Evolutionary conservation across 1,284 basidiomycete species (phyloP).

Genomic region (Apiotrichum mycotoxinovorans): DNA sequence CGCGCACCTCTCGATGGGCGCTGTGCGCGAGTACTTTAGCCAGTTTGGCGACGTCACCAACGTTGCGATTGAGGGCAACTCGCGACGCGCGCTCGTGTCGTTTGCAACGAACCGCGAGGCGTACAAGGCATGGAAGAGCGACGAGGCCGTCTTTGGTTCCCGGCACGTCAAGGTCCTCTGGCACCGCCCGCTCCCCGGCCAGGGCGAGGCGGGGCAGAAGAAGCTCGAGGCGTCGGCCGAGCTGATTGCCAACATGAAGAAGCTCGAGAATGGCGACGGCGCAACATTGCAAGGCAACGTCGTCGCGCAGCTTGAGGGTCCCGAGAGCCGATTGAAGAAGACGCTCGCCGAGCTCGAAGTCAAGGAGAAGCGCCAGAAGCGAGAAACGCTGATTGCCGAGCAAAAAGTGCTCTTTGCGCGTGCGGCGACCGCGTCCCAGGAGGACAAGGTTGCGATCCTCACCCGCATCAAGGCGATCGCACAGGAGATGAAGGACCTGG

Average conservation of each 20-base stretch:
- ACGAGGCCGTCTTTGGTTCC: slow-evolving; percentile 89
- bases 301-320: slow-evolving; percentile 33
- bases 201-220: slow-evolving; percentile 68
- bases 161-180: slow-evolving; percentile 93
- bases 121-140: slow-evolving; percentile 80
- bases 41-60: slow-evolving; percentile 90
- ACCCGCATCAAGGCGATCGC: slow-evolving; percentile 69
- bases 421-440: slow-evolving; percentile 54
- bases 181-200: slow-evolving; percentile 85
- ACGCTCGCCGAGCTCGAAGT: slow-evolving; percentile 47
- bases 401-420: slow-evolving; percentile 81
- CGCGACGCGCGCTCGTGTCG: slow-evolving; percentile 74
- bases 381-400: slow-evolving; percentile 82
- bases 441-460: slow-evolving; percentile 79
- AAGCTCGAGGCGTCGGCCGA: slow-evolving; percentile 73
- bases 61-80: slow-evolving; percentile 76
- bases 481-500: slow-evolving; percentile 67
- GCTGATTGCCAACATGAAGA: slow-evolving; percentile 61
- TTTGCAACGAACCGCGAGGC: slow-evolving; percentile 84
- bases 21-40: slow-evolving; percentile 85
- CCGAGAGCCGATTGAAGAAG: slow-evolving; percentile 33
- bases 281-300: slow-evolving; percentile 26
- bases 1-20: slow-evolving; percentile 70
- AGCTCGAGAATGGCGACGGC: slow-evolving; percentile 32
- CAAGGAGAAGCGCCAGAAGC: slow-evolving; percentile 64